Evolutionary conservation across 495 filamentous ascomycete genomes (phyloP).

Genomic region (Penicillium cataractarum): DNA sequence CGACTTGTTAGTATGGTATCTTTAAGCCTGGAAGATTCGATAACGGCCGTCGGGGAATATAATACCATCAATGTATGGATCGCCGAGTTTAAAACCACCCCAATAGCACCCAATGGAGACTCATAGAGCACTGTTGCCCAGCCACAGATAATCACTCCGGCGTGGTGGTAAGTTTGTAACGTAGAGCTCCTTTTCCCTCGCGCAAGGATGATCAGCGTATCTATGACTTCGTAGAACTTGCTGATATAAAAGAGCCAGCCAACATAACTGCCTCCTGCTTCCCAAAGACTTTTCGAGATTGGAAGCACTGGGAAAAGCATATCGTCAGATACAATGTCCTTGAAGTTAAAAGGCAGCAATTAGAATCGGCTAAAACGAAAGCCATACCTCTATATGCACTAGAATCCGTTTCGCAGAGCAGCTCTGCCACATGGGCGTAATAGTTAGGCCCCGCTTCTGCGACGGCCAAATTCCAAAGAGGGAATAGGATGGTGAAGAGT

Average conservation of each 20-base stretch:
- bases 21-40: neutral
- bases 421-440: constrained; percentile 15
- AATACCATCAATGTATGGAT: constrained; percentile 88
- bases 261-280: constrained; percentile 17
- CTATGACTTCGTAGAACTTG: constrained; percentile 91
- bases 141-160: constrained; percentile 78
- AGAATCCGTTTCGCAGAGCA: constrained; percentile 16
- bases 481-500: neutral
- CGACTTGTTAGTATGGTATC: neutral
- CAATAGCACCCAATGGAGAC: constrained; percentile 57
- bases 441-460: constrained; percentile 3
- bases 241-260: constrained; percentile 90
- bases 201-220: constrained; percentile 81
- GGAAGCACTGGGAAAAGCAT: constrained; percentile 5
- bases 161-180: constrained; percentile 87
- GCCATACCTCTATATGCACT: constrained; percentile 15
- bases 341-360: neutral
- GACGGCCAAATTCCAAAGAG: neutral
- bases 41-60: too few species aligned
- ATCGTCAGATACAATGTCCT: neutral
- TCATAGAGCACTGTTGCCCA: constrained; percentile 19
- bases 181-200: constrained; percentile 82
- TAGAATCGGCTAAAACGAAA: neutral
- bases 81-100: constrained; percentile 76
- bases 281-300: constrained; percentile 1